These are phyloP conservation scores for Aphelidium insulamus DNA, from an alignment of 371 early-diverging fungal species.

Conservation along the genomic window DNA sequence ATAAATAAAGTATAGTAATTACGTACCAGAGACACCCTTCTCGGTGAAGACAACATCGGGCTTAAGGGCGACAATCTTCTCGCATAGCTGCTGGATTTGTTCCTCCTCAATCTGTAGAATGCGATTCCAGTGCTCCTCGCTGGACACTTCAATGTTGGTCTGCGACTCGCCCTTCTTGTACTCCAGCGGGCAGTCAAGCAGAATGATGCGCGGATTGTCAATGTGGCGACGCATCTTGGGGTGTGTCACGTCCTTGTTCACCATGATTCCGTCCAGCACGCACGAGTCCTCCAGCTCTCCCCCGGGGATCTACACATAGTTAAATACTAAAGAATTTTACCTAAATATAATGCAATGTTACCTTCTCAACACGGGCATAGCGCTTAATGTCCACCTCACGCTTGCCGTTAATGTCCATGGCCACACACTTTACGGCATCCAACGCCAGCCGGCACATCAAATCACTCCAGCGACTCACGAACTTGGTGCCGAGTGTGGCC, in stretches of 20 bases:
- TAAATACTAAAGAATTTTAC: conserved; percentile 2
- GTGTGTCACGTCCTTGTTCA: conserved; percentile 99
- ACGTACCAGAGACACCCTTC: conserved; percentile 88
- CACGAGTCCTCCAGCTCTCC: conserved; percentile 87
- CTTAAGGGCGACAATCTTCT: conserved; percentile 83
- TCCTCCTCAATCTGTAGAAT: conserved; percentile 98
- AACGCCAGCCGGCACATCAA: conserved; percentile 93
- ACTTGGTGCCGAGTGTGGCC: conserved; percentile 90
- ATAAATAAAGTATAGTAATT: conserved; percentile 3
- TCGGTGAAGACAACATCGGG: conserved; percentile 99
- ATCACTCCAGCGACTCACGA: conserved; percentile 84
- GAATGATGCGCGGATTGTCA: conserved; percentile 91
- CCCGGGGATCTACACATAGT: conserved; percentile 62
- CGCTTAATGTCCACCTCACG: conserved; percentile 92
- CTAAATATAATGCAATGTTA: conserved; percentile 9
- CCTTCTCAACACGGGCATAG: conserved; percentile 94
- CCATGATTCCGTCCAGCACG: conserved; percentile 96
- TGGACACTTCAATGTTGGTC: conserved; percentile 95
- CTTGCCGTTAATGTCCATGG: conserved; percentile 37
- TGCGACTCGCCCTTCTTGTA: conserved; percentile 99
- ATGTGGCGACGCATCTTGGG: conserved; percentile 97
- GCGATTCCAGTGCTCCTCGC: conserved; percentile 89
- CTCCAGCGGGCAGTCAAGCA: conserved; percentile 98
- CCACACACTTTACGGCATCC: conserved; percentile 83
- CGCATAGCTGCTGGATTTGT: conserved; percentile 91